Evolutionary conservation across 768 basidiomycete species (phyloP).

Genomic region (Tephrocybe sp.): DNA sequence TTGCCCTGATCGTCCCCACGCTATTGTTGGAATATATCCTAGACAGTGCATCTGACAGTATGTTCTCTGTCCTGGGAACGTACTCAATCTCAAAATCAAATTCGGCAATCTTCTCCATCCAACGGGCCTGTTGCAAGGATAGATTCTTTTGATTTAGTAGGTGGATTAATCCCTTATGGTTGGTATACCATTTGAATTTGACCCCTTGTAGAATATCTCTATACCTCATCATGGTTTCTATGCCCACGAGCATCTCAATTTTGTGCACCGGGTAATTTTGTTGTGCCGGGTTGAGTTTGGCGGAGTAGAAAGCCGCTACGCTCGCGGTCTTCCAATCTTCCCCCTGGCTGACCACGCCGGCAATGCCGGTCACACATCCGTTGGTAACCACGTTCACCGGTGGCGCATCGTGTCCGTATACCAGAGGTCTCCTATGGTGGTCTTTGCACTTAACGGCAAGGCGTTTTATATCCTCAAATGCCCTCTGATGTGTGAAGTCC

Average conservation of each 20-base stretch:
- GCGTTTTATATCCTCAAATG: too few relatives aligned
- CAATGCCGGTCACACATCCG: background rate
- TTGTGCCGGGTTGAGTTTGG: background rate
- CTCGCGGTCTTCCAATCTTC: background rate
- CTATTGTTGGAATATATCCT: too few relatives aligned
- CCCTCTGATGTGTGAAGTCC: too few relatives aligned
- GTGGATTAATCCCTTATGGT: constrained; percentile 2
- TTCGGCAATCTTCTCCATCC: background rate
- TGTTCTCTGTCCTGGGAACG: background rate
- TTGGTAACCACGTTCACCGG: background rate
- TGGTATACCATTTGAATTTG: background rate
- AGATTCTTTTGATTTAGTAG: constrained; percentile 1
- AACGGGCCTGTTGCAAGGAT: background rate
- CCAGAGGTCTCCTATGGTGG: too few relatives aligned
- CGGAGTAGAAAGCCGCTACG: background rate
- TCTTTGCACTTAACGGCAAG: too few relatives aligned
- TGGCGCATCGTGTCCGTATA: too few relatives aligned
- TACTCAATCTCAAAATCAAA: background rate
- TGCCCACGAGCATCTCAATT: background rate
- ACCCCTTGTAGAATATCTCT: background rate
- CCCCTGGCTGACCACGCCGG: background rate
- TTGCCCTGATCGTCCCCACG: too few relatives aligned
- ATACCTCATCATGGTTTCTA: background rate
- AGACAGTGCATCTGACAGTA: too few relatives aligned
- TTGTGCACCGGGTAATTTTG: constrained; percentile 1